Evolutionary conservation across 495 filamentous ascomycete species (phyloP).

Genomic region (Neurospora sp.): DNA sequence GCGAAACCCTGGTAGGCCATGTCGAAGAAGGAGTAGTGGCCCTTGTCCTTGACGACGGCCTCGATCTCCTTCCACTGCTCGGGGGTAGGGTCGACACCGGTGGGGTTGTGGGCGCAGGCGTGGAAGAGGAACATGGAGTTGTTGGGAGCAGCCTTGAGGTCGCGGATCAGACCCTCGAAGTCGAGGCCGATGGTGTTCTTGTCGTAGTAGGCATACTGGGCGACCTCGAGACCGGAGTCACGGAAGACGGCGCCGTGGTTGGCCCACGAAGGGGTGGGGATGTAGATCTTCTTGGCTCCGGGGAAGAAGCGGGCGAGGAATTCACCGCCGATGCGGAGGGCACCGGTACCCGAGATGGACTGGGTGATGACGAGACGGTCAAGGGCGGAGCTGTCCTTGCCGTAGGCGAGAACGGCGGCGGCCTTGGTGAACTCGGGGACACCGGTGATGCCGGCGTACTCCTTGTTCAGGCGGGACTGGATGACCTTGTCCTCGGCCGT

Average conservation of each 20-base stretch:
- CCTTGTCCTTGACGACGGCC: constrained; percentile 78
- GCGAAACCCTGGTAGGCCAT: constrained; percentile 99
- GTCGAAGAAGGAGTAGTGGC: constrained; percentile 95
- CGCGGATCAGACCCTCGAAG: constrained; percentile 85
- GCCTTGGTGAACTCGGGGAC: constrained; percentile 87
- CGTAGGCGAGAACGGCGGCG: constrained; percentile 84
- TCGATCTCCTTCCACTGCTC: constrained; percentile 92
- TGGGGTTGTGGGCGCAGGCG: constrained; percentile 98
- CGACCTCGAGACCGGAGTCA: constrained; percentile 81
- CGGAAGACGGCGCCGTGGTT: constrained; percentile 96
- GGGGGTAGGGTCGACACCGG: constrained; percentile 86
- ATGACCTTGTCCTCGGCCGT: constrained; percentile 83
- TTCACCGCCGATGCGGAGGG: constrained; percentile 85
- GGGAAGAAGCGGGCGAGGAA: constrained; percentile 90
- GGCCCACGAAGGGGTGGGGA: constrained; percentile 93
- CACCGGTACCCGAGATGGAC: constrained; percentile 95
- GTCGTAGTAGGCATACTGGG: constrained; percentile 97
- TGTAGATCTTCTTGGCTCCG: constrained; percentile 83
- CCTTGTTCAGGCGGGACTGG: constrained; percentile 72
- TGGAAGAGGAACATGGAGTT: constrained; percentile 87
- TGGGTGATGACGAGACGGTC: constrained; percentile 87
- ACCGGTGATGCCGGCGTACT: constrained; percentile 96
- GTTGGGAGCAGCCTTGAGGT: constrained; percentile 82
- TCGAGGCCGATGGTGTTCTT: constrained; percentile 97
- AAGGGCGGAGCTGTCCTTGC: constrained; percentile 62